These are phyloP conservation scores for Leishmania gerbilli DNA, from an alignment of 208 protist genomes.

Conservation along the genomic window DNA sequence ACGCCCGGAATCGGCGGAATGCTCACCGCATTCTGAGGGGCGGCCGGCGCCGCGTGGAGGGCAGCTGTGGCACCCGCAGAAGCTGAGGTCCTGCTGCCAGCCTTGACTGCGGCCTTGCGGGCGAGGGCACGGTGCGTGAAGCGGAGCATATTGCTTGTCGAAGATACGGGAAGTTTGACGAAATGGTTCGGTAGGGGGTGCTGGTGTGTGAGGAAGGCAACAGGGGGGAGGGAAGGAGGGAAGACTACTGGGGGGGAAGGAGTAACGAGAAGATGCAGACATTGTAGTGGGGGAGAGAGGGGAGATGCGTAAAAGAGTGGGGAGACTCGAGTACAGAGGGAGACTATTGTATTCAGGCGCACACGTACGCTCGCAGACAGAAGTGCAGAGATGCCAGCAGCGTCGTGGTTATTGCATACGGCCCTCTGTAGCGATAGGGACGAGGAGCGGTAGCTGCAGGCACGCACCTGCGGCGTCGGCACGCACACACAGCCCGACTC, in stretches of 20 bases:
- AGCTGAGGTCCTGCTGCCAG: constrained; percentile 4
- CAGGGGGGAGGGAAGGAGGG: background rate
- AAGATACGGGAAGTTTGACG: background rate
- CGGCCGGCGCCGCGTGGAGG: constrained; percentile 9
- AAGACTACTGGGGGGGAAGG: background rate
- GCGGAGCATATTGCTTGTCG: constrained; percentile 14
- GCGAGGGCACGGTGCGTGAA: constrained; percentile 26
- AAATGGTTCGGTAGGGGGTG: constrained; percentile 2
- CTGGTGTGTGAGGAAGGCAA: constrained; percentile 1
- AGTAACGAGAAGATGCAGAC: background rate
- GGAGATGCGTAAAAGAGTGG: background rate
- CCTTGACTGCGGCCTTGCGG: constrained; percentile 28
- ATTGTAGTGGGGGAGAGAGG: background rate
- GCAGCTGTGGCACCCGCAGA: constrained; percentile 1
- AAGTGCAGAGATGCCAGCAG: background rate
- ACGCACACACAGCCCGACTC: background rate
- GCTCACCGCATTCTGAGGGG: constrained; percentile 8
- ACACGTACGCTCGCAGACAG: background rate
- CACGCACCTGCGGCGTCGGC: background rate
- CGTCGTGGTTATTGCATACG: background rate
- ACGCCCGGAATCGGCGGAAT: constrained; percentile 39
- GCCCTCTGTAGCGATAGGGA: background rate
- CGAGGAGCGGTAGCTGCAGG: background rate
- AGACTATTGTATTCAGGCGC: background rate
- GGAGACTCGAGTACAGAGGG: background rate